Conservation (phyloP, 2,329 filamentous ascomycete species). For the Penicillium sp. region DNA sequence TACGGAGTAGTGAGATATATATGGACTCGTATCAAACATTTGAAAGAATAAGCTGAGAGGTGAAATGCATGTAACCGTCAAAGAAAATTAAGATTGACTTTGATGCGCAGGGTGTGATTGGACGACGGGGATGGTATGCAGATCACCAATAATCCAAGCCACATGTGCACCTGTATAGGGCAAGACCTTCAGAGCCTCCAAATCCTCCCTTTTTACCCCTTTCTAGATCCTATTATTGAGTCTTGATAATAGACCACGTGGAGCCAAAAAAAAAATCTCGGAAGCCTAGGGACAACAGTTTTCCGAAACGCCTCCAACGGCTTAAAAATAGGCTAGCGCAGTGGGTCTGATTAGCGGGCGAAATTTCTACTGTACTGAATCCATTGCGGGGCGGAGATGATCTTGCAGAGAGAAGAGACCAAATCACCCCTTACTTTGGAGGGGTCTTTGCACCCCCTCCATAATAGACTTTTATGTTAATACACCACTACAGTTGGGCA, state of each 20-base stretch:
- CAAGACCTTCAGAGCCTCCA: neutral
- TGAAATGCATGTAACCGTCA: neutral
- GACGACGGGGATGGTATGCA: neutral
- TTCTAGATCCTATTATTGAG: neutral
- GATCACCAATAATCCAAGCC: neutral
- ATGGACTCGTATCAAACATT: neutral
- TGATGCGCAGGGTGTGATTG: neutral
- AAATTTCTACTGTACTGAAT: slow-evolving; percentile 13
- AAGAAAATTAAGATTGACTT: neutral
- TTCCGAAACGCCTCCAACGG: slow-evolving; percentile 3
- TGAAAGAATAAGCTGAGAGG: neutral
- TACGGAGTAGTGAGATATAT: neutral
- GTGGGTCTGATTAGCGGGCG: slow-evolving; percentile 17
- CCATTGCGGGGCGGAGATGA: slow-evolving; percentile 28
- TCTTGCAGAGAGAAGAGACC: slow-evolving; percentile 19
- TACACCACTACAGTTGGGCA: neutral
- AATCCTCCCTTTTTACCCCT: neutral
- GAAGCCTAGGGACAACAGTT: neutral
- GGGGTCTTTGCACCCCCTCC: neutral
- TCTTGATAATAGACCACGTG: neutral
- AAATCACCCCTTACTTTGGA: slow-evolving; percentile 10
- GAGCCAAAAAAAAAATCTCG: neutral
- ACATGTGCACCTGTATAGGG: neutral
- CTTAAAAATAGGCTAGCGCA: slow-evolving; percentile 17
- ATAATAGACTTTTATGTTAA: neutral